Base-by-base conservation (phyloP, 352 stramenopile genomes). In the Globisporangium radiosum region DNA sequence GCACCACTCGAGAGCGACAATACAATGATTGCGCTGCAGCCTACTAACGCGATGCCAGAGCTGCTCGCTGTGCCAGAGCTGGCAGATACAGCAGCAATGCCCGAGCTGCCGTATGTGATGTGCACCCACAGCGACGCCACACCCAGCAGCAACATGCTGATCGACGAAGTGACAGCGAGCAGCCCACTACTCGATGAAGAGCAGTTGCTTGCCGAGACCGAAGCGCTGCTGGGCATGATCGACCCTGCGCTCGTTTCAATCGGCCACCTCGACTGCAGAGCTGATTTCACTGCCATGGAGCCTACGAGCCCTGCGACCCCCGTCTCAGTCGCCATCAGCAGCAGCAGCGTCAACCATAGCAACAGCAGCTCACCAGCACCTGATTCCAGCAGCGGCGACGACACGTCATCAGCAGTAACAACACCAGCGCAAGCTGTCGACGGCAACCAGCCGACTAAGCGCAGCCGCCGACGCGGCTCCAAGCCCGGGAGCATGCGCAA, bases 401-500 rank as follows among this genome's bases (percentile, higher is more conserved):
- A n/a, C 33, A 15, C 10, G 19, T n/a, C 49, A 54, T 17, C 1
- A 5, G 55, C 15, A n/a, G 7, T 37, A 54, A 38, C 10, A 54
- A 5, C 45, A 47, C 1, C 25, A 39, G 14, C 44, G 36, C 15
- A 14, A n/a, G 37, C 7, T 11, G 38, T 37, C 5, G 50, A 42
- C 5, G 4, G 33, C 8, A 43, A 59, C 9, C 17, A 25, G 4
- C 4, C 7, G 10, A 48, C 4, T 36, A 19, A 9, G 7, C 14
- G 19, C 13, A 49, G 8, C 9, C 19, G 47, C 10, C 50, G 45
- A 7, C 56, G 56, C 39, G 25, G 5, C 13, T 17, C 37, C 33
- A 63, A 63, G 51, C 43, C 58, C 2, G 57, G 62, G 5, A 55
- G 39, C 17, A 56, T 51, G 47, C 62, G 57, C 51, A 68, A 62